Evolutionary conservation across 2,329 filamentous ascomycete genomes (phyloP), one percentile per base, ranked within the genome.

Genomic region (Claviceps sp.): DNA sequence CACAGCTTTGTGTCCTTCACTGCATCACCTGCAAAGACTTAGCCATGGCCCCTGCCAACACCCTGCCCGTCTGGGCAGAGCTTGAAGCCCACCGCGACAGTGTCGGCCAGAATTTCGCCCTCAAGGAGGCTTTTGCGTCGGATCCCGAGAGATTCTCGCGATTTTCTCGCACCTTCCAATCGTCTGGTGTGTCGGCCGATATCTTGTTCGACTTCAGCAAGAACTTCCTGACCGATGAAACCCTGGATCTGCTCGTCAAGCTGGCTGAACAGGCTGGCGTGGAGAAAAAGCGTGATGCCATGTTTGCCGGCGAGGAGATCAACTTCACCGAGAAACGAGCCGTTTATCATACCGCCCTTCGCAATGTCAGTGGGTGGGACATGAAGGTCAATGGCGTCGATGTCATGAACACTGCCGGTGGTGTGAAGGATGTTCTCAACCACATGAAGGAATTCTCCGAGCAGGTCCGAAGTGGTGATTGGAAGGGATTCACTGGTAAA

Each of bases 401-500:
- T 66, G 93, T 98, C 63, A 91, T 96, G 68, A 89, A 85, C 69
- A 82, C 85, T 56, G 81, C 90, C 52, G 88, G 90, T 62, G 93
- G 83, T 52, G 91, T 96, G 68, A 90, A 95, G 67, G 78, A 81
- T 39, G 93, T 97, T 53, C 78, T 98, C 52, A 79, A 94, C 57
- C 93, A 98, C 74, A 97, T 98, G 86, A 95, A 95, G 78, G 88
- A 93, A 71, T 98, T 98, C 74, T 90, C 87, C 45, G 88, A 95
- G 73, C 85, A 95, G 72, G 84, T 98, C 53, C 82, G 93, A 65
- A 94, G 86, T 67, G 93, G 93, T 58, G 81, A 89, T 67, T 98
- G 93, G 93, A 96, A 91, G 75, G 93, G 93, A 52, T 96, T 82
- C 74, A 93, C 89, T 40, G 93, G 93, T 69, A 97, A 97, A 85